phyloP scores from a whole-genome alignment of 176 grass and related monocot genomes.

The barley (Hordeum vulgare) region MorexV3_pseudomolecules_assembly NC_058522.1:472720597-472721096 shows the following conservation, averaged over 20 bases:
- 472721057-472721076: not conserved
- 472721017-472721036: not conserved
- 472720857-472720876: not conserved
- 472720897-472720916: not conserved
- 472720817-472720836: not conserved
- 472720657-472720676: constrained; percentile 95
- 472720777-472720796: not conserved
- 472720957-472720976: constrained; percentile 4
- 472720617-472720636: constrained; percentile 57
- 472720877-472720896: constrained; percentile 3
- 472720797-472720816: not conserved
- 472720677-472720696: constrained; percentile 77
- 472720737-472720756: constrained; percentile 13
- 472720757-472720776: constrained; percentile 29
- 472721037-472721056: not conserved
- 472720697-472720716: constrained; percentile 72
- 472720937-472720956: not conserved
- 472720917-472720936: constrained; percentile 1
- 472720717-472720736: constrained; percentile 58
- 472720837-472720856: constrained; percentile 8
- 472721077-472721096: not conserved
- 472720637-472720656: constrained; percentile 82
- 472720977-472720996: not conserved
- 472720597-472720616: constrained; percentile 24
- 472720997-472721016: no score